Evolutionary conservation across 208 protist genomes (phyloP).

Genomic region (Acanthamoeba quina): DNA sequence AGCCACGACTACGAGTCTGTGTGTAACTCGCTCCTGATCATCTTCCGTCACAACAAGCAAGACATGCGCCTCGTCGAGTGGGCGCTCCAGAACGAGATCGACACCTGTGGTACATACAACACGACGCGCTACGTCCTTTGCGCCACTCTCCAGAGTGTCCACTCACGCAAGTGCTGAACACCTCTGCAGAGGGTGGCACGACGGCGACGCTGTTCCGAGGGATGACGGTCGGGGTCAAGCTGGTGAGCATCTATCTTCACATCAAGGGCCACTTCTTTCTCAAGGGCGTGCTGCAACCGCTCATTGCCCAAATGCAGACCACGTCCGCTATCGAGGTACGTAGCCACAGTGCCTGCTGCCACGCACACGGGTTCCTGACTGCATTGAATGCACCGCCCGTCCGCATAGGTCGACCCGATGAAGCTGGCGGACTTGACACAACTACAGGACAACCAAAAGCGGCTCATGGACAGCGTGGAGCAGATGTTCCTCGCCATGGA

Average conservation of each 20-base stretch:
- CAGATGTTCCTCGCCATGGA: slow-evolving; percentile 60
- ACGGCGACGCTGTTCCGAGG: slow-evolving; percentile 36
- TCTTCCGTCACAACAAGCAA: slow-evolving; percentile 38
- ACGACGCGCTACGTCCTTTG: background rate
- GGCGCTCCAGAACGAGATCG: slow-evolving; percentile 29
- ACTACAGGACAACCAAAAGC: background rate
- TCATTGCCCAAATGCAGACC: slow-evolving; percentile 64
- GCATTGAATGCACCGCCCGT: background rate
- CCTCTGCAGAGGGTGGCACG: slow-evolving; percentile 3
- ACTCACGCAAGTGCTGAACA: background rate
- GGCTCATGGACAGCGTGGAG: slow-evolving; percentile 15
- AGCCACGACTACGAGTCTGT: slow-evolving; percentile 59
- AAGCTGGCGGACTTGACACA: slow-evolving; percentile 5
- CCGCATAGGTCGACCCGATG: slow-evolving; percentile 37
- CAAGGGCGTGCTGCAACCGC: slow-evolving; percentile 56
- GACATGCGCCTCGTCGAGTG: slow-evolving; percentile 51
- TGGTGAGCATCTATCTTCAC: slow-evolving; percentile 52
- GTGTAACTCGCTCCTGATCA: slow-evolving; percentile 46
- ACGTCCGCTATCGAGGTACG: slow-evolving; percentile 19
- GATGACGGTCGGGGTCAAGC: slow-evolving; percentile 48
- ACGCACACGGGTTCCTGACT: background rate
- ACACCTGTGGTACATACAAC: slow-evolving; percentile 8
- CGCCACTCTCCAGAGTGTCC: background rate
- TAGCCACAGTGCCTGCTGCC: no score
- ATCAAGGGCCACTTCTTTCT: slow-evolving; percentile 66